These are phyloP conservation scores for Discostella stelligeroides DNA, from an alignment of 108 stramenopile species.

Conservation along the genomic window DNA sequence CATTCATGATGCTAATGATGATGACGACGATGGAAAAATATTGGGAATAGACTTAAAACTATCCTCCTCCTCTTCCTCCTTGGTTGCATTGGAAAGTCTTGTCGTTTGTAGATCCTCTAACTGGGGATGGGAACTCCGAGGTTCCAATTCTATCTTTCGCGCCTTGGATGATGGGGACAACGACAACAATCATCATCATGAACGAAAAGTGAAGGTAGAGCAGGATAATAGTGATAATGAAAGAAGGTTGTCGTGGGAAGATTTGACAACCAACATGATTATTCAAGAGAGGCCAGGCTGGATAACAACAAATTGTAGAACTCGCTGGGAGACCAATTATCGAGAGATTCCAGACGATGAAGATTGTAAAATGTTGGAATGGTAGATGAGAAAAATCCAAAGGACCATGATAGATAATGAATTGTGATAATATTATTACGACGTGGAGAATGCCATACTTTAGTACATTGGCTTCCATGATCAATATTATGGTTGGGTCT, in stretches of 20 bases:
- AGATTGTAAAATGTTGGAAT: conserved; percentile 9
- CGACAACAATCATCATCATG: background rate
- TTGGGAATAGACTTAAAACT: conserved; percentile 5
- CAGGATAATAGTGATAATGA: no score
- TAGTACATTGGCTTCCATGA: no score
- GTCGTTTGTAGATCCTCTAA: background rate
- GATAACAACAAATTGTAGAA: background rate
- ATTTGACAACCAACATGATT: conserved; percentile 7
- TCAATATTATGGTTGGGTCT: no score
- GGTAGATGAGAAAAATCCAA: background rate
- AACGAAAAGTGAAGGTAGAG: no score
- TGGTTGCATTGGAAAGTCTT: background rate
- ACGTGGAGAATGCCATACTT: no score
- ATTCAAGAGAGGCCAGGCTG: conserved; percentile 16
- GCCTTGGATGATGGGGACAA: conserved; percentile 14
- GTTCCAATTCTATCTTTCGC: conserved; percentile 9
- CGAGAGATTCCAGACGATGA: conserved; percentile 39
- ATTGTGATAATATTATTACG: no score
- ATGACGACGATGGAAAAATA: no score
- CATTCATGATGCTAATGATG: no score
- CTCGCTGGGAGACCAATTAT: conserved; percentile 3
- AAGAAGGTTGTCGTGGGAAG: no score
- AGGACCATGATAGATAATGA: no score
- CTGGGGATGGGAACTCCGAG: conserved; percentile 33
- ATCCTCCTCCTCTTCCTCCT: no score